phyloP scores from a whole-genome alignment of 225 moss, liverwort and hornwort species.

The Physcomitrellopsis africana region DNA sequence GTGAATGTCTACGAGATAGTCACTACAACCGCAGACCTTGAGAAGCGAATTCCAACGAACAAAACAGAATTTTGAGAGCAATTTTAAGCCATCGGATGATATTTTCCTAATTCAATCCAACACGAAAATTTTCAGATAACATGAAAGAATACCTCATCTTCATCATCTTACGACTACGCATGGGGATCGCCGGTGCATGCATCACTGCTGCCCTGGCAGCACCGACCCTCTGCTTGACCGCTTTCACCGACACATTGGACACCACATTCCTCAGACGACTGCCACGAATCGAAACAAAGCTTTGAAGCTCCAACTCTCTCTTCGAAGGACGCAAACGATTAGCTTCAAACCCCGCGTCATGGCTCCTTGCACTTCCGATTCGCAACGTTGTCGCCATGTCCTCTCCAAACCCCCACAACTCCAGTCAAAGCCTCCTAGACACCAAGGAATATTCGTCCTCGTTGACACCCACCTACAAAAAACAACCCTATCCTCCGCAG shows the following conservation, averaged over 20 bases:
- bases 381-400: slow-evolving; percentile 45
- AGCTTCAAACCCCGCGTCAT: slow-evolving; percentile 8
- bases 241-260: not conserved
- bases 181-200: slow-evolving; percentile 49
- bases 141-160: slow-evolving; percentile 25
- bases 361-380: slow-evolving; percentile 27
- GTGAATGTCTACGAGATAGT: no score
- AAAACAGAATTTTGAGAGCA: no score
- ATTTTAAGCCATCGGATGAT: no score
- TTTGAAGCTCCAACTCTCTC: slow-evolving; percentile 8
- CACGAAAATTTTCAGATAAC: not conserved
- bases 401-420: not conserved
- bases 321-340: not conserved
- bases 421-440: no score
- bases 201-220: slow-evolving; percentile 40
- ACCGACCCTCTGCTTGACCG: slow-evolving; percentile 7
- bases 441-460: no score
- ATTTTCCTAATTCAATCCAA: not conserved
- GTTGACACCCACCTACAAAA: no score
- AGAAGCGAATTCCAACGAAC: no score
- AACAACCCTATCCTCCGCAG: no score
- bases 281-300: slow-evolving; percentile 11
- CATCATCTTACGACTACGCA: slow-evolving; percentile 45
- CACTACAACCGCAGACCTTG: no score
- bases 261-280: slow-evolving; percentile 10